Evolutionary conservation across 805 yeast genomes (phyloP).

Genomic region (Yamadazyma philogaea): DNA sequence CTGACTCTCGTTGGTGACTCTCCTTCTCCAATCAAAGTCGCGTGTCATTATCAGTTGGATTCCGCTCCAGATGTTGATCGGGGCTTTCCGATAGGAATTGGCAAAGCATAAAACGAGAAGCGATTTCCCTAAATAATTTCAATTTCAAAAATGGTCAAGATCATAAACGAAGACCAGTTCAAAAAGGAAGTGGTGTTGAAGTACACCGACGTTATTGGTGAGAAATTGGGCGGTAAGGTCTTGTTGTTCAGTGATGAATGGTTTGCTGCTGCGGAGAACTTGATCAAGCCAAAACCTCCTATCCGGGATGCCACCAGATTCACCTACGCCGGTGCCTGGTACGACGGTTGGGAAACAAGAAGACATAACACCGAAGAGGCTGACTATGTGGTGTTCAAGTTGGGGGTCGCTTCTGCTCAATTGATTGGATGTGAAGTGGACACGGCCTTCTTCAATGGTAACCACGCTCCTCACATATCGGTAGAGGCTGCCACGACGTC

Average conservation of each 20-base stretch:
- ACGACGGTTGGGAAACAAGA: constrained; percentile 98
- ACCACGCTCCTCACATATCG: constrained; percentile 87
- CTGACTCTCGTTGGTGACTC: constrained; percentile 5
- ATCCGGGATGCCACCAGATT: constrained; percentile 78
- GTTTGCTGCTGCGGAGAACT: constrained; percentile 90
- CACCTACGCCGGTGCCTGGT: constrained; percentile 91
- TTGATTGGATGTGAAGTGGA: constrained; percentile 85
- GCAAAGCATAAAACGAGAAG: too few species aligned
- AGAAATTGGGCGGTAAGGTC: constrained; percentile 76
- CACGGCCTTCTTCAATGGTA: constrained; percentile 92
- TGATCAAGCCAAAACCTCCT: constrained; percentile 78
- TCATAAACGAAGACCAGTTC: constrained; percentile 35
- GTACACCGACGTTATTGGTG: constrained; percentile 79
- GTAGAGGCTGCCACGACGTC: constrained; percentile 63
- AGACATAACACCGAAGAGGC: constrained; percentile 82
- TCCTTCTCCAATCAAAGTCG: constrained; percentile 5
- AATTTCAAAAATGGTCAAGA: constrained; percentile 15
- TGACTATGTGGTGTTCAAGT: constrained; percentile 81
- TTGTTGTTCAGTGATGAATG: constrained; percentile 79
- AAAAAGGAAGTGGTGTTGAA: constrained; percentile 46
- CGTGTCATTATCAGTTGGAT: not conserved
- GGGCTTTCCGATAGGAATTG: constrained; percentile 3
- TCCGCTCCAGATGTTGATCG: constrained; percentile 2
- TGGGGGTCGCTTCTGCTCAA: constrained; percentile 81
- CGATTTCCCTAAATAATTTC: not conserved